Conservation (phyloP, 768 basidiomycete genomes). For the Leucocoprinus leucothites region DNA sequence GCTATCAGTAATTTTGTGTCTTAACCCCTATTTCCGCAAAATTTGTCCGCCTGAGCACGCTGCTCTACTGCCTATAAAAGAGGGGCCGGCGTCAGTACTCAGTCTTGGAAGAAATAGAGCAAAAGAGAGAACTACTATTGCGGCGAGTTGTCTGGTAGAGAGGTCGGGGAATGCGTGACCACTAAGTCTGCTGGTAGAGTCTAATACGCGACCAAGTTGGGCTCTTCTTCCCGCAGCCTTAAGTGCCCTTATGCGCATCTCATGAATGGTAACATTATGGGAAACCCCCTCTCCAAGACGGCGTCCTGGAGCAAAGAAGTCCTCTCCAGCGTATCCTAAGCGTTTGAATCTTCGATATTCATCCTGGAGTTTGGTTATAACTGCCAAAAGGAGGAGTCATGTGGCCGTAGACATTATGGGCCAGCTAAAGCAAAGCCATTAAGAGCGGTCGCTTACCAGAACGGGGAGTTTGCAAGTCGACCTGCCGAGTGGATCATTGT, state of each 20-base stretch:
- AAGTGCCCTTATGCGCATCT: conserved; percentile 61
- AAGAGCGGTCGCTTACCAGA: not conserved
- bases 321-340: conserved; percentile 87
- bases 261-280: conserved; percentile 51
- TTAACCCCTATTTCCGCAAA: no score
- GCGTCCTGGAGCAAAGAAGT: conserved; percentile 77
- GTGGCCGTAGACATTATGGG: conserved; percentile 86
- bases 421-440: conserved; percentile 48
- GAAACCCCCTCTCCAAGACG: conserved; percentile 66
- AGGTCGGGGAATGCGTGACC: conserved; percentile 29
- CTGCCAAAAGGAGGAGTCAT: conserved; percentile 83
- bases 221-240: conserved; percentile 79
- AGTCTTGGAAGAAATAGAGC: no score
- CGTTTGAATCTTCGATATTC: conserved; percentile 80
- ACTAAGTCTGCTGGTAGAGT: conserved; percentile 48
- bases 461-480: not conserved
- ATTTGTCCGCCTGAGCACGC: no score
- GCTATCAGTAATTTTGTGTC: no score
- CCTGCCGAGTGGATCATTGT: conserved; percentile 90
- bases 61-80: no score
- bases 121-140: conserved; percentile 33
- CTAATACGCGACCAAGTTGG: conserved; percentile 40
- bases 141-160: conserved; percentile 70
- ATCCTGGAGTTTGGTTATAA: conserved; percentile 71
- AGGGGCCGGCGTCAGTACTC: no score